phyloP scores from a whole-genome alignment of 2,329 filamentous ascomycete species.

The Sclerotinia glacialis region DNA sequence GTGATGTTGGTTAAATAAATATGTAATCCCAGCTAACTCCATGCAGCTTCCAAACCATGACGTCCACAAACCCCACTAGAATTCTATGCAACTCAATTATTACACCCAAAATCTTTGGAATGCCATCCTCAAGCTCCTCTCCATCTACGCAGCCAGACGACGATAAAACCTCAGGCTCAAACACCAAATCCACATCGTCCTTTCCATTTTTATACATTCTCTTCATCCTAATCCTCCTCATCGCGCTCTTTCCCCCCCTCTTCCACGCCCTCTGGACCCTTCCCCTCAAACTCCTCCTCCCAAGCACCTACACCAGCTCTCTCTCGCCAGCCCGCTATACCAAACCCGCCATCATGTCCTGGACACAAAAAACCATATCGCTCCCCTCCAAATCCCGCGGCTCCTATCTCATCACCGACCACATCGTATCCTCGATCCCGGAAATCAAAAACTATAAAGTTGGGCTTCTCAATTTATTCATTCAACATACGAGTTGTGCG shows the following conservation, averaged over 20 bases:
- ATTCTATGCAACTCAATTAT: conserved; percentile 20
- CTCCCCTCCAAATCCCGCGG: conserved; percentile 76
- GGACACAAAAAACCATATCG: conserved; percentile 81
- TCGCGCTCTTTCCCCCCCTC: conserved; percentile 51
- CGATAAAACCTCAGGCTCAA: conserved; percentile 23
- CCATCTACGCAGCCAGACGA: conserved; percentile 13
- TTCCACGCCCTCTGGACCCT: conserved; percentile 54
- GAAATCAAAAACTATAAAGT: conserved; percentile 82
- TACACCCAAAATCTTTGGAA: conserved; percentile 19
- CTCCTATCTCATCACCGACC: conserved; percentile 84
- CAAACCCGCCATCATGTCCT: conserved; percentile 53
- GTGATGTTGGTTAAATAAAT: not conserved
- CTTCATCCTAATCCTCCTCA: conserved; percentile 48
- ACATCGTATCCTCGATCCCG: conserved; percentile 67
- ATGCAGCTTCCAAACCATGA: conserved; percentile 11
- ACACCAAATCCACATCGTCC: conserved; percentile 29
- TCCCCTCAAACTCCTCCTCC: conserved; percentile 45
- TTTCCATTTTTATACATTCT: conserved; percentile 41
- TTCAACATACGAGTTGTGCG: conserved; percentile 93
- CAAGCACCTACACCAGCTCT: conserved; percentile 25
- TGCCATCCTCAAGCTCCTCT: conserved; percentile 28
- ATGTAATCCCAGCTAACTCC: not conserved
- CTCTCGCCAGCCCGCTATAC: conserved; percentile 45
- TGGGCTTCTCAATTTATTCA: conserved; percentile 82
- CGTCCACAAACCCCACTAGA: conserved; percentile 17